Percentiles rank a stretch among this genome's conserved stretches.
Conservation (phyloP, 2,329 filamentous ascomycete genomes). For the Ophiosphaerella narmari region DNA sequence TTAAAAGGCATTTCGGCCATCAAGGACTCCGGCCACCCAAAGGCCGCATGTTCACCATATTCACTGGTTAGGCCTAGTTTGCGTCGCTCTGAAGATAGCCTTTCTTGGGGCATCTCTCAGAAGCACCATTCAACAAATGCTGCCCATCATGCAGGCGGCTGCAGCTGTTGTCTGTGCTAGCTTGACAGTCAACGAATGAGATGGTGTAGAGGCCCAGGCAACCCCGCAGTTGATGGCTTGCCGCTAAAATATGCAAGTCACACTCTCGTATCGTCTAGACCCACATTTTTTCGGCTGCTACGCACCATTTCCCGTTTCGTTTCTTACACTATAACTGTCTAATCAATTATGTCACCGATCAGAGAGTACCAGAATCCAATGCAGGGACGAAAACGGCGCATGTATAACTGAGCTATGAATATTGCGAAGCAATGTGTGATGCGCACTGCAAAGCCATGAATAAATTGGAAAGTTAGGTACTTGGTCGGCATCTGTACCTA, state of each 20-base stretch:
- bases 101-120: background rate
- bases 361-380: conserved; percentile 20
- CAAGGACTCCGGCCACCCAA: background rate
- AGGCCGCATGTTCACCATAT: background rate
- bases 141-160: conserved; percentile 21
- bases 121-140: conserved; percentile 17
- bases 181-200: conserved; percentile 25
- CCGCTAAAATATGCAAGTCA: conserved; percentile 46
- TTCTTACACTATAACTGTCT: conserved; percentile 29
- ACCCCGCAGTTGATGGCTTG: conserved; percentile 34
- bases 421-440: conserved; percentile 1
- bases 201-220: conserved; percentile 15
- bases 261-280: conserved; percentile 25
- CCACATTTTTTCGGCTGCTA: conserved; percentile 28
- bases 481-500: conserved; percentile 12
- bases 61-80: background rate
- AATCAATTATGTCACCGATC: conserved; percentile 26
- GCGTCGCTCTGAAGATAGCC: background rate
- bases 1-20: background rate
- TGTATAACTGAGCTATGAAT: conserved; percentile 16
- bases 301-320: conserved; percentile 16
- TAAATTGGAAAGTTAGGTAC: conserved; percentile 18
- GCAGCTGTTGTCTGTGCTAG: conserved; percentile 19
- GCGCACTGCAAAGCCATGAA: too few relatives aligned
- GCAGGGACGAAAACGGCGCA: conserved; percentile 26